Conservation (phyloP, 257 asterid species). For the Solanum chiquidenum region DNA sequence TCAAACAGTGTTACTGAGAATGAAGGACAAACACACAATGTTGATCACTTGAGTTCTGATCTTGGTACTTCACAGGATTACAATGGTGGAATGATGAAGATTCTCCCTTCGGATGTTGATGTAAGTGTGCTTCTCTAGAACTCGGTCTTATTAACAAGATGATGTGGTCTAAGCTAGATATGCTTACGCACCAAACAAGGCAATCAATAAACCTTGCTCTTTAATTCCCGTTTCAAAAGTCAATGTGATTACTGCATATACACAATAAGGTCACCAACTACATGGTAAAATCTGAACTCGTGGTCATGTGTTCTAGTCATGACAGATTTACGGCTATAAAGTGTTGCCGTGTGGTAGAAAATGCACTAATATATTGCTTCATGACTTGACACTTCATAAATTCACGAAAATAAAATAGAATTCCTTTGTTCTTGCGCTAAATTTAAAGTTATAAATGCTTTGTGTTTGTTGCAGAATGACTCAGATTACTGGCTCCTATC, state of each 20-base stretch:
- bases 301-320: background rate
- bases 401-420: background rate
- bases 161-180: background rate
- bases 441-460: background rate
- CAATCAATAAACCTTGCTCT: background rate
- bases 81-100: constrained; percentile 70
- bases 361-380: background rate
- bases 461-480: constrained; percentile 45
- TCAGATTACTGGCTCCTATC: constrained; percentile 91
- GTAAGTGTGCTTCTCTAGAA: constrained; percentile 30
- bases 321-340: background rate
- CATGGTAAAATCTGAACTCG: background rate
- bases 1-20: constrained; percentile 23
- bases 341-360: background rate
- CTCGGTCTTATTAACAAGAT: background rate
- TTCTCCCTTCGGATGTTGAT: constrained; percentile 67
- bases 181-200: background rate
- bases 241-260: background rate
- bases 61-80: constrained; percentile 47
- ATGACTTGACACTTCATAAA: background rate
- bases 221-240: background rate
- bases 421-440: background rate
- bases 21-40: constrained; percentile 39
- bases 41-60: constrained; percentile 20
- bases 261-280: background rate